Conservation (phyloP, 2,329 filamentous ascomycete species). For the Fusarium succisae region DNA sequence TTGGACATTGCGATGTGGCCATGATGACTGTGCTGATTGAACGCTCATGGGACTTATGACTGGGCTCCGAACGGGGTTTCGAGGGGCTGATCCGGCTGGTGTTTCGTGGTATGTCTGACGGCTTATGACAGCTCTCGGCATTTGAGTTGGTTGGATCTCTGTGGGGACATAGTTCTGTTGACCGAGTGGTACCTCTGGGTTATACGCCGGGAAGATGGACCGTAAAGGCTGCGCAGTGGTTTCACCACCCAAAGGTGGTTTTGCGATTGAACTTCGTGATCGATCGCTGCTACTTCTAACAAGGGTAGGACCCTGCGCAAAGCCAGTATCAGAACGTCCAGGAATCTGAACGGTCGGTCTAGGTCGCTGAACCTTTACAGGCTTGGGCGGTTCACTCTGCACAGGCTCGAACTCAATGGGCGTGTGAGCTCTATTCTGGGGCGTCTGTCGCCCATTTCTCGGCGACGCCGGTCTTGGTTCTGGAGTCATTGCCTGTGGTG, state of each 20-base stretch:
- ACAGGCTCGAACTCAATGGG: conserved; percentile 48
- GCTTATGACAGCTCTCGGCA: conserved; percentile 73
- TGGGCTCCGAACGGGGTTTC: conserved; percentile 36
- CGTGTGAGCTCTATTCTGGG: conserved; percentile 46
- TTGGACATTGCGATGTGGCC: conserved; percentile 47
- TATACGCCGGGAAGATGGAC: conserved; percentile 81
- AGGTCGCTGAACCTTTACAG: conserved; percentile 50
- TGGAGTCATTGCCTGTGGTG: conserved; percentile 35
- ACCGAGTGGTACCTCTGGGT: conserved; percentile 71
- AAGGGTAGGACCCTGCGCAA: conserved; percentile 52
- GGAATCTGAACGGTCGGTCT: conserved; percentile 55
- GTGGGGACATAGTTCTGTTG: conserved; percentile 77
- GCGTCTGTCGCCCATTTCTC: conserved; percentile 45
- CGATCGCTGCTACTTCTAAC: conserved; percentile 59
- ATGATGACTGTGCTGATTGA: conserved; percentile 17
- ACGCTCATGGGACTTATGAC: conserved; percentile 35
- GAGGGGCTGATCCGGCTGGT: not conserved
- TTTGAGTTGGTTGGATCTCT: conserved; percentile 69
- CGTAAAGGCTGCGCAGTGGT: conserved; percentile 56
- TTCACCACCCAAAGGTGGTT: conserved; percentile 57
- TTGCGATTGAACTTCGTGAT: conserved; percentile 67
- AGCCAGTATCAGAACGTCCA: conserved; percentile 57
- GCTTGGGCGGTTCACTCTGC: conserved; percentile 33
- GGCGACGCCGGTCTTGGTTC: conserved; percentile 37
- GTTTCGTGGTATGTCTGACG: conserved; percentile 64